Evolutionary conservation across 2,329 filamentous ascomycete genomes (phyloP).

Genomic region (Ophiostoma tasmaniense): DNA sequence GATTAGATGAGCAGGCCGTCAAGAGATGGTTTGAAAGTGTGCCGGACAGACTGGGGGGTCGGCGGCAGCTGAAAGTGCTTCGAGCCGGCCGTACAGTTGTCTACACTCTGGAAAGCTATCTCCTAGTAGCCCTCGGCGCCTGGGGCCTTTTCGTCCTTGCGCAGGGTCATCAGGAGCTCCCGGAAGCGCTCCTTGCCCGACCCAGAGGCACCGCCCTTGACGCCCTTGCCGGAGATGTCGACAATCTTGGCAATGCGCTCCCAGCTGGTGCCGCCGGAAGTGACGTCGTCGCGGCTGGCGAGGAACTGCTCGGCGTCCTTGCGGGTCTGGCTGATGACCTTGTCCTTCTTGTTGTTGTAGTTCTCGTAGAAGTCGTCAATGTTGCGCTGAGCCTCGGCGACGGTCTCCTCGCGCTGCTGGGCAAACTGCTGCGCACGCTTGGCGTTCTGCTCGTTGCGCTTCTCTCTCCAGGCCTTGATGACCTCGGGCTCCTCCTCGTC

Average conservation of each 20-base stretch:
- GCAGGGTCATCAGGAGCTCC: conserved; percentile 75
- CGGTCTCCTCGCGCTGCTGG: conserved; percentile 72
- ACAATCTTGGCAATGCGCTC: conserved; percentile 96
- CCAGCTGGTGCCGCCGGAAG: conserved; percentile 93
- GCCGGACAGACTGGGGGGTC: not conserved
- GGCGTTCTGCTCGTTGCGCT: conserved; percentile 71
- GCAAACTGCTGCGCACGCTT: conserved; percentile 80
- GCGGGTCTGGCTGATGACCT: conserved; percentile 77
- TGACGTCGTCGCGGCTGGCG: conserved; percentile 79
- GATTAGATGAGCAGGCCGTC: conserved; percentile 2
- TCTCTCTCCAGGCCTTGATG: conserved; percentile 85
- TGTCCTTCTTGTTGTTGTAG: conserved; percentile 97
- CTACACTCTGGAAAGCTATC: conserved; percentile 15
- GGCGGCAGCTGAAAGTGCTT: conserved; percentile 12
- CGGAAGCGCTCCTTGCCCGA: conserved; percentile 96
- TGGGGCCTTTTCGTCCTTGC: conserved; percentile 84
- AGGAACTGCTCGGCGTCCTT: conserved; percentile 93
- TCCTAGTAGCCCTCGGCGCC: conserved; percentile 54
- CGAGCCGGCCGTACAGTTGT: conserved; percentile 4
- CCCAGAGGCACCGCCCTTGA: conserved; percentile 75
- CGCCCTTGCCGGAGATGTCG: conserved; percentile 91
- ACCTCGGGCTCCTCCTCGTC: conserved; percentile 83
- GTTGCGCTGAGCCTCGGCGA: conserved; percentile 83
- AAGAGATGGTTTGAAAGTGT: not conserved
- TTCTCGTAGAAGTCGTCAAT: conserved; percentile 99